Percentiles rank a stretch among this genome's conserved stretches.
Conservation (phyloP, 352 stramenopile genomes). For the Phytophthora melonis region DNA sequence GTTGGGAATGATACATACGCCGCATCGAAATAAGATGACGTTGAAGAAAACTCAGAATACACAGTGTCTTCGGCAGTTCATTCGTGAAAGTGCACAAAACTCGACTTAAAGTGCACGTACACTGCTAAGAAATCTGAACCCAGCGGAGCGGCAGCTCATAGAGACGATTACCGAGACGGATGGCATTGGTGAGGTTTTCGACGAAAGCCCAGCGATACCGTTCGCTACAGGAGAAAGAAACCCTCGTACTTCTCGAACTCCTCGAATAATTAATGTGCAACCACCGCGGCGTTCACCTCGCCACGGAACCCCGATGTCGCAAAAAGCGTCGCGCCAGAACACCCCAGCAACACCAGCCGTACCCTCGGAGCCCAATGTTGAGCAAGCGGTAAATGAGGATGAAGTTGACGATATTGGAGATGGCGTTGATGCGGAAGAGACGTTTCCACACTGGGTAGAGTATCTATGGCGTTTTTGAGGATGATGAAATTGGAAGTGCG, state of each 20-base stretch:
- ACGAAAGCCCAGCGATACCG: neutral
- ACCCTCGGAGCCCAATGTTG: too few relatives aligned
- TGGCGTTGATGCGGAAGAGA: neutral
- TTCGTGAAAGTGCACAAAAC: neutral
- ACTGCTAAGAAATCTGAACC: neutral
- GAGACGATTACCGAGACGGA: neutral
- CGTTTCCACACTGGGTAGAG: neutral
- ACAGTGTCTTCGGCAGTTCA: neutral
- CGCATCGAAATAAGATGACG: neutral
- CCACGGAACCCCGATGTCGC: neutral
- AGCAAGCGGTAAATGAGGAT: too few relatives aligned
- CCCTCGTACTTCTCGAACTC: neutral
- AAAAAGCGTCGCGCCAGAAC: too few relatives aligned
- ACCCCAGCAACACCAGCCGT: too few relatives aligned
- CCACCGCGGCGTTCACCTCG: neutral
- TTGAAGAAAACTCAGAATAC: neutral
- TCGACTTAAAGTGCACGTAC: neutral
- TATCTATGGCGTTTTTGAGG: slow-evolving; percentile 5
- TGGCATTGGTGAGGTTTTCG: neutral
- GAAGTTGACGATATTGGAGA: too few relatives aligned
- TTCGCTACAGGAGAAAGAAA: neutral
- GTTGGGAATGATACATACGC: neutral
- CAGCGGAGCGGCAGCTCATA: neutral
- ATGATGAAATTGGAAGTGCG: neutral
- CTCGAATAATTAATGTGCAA: neutral